Base-by-base conservation (phyloP, 257 asterid species). In the Orobanche coerulescens region DNA sequence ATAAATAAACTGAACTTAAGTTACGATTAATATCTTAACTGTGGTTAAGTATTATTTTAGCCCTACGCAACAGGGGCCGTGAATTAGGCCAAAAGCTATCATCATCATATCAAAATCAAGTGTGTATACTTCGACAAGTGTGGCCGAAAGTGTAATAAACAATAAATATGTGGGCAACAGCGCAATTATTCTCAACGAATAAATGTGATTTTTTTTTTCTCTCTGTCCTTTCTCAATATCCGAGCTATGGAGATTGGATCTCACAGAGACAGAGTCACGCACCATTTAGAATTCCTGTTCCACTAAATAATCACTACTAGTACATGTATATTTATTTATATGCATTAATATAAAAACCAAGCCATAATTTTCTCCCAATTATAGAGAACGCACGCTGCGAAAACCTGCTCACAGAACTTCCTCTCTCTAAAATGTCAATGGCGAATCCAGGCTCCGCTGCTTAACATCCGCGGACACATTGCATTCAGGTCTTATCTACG, bases 341-440 rank as follows among this genome's bases (percentile, higher is more conserved):
- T 36, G 0, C 13, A 50, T 7, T 23, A 9, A 18, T 20, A 20
- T 24, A 22, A 49, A 55, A 68, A 46, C 61, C 51, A 61, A 65
- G 47, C 52, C 36, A 56, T 57, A 68, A 61, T 58, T 47, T 54
- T 44, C 68, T 62, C 76, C 67, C 73, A 69, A 75, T 63, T 58
- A 74, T 72, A 80, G 79, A 74, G 81, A 75, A 69, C 76, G 72
- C 82, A 65, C 74, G 64, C 67, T 55, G 39, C 69, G 60, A 50
- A 75, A 81, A 81, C 74, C 77, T 76, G 83, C 78, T 54, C 58
- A 10, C 54, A 34, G 55, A 33, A 52, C 51, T 66, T 67, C 66
- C 85, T 70, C 79, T 73, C 80, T 74, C 83, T 64, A 63, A 53
- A n/a, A 71, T 65, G 79, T 73, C 81, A 72, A 81, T 81, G 83